Evolutionary conservation across 2,329 filamentous ascomycete species (phyloP).

Genomic region (Periconia sp.): DNA sequence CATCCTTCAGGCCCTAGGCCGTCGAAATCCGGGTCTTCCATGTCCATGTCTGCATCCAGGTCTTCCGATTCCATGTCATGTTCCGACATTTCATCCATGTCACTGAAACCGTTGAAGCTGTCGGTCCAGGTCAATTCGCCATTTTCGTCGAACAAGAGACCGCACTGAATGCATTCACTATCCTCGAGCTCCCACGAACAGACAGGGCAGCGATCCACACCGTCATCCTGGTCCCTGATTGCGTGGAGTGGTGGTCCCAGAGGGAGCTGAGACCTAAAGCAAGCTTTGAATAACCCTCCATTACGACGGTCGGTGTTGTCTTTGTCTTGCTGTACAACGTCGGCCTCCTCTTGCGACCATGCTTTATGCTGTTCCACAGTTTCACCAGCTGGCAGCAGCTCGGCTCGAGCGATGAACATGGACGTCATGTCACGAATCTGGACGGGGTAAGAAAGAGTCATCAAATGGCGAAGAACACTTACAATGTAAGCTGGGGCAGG

Average conservation of each 20-base stretch:
- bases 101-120: conserved; percentile 48
- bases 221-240: conserved; percentile 60
- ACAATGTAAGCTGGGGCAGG: conserved; percentile 68
- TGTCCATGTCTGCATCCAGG: conserved; percentile 46
- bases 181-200: conserved; percentile 68
- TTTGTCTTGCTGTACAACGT: conserved; percentile 62
- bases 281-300: conserved; percentile 66
- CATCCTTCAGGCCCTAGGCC: conserved; percentile 34
- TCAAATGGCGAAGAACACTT: conserved; percentile 22
- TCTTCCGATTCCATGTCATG: conserved; percentile 38
- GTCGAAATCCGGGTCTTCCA: conserved; percentile 43
- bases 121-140: conserved; percentile 42
- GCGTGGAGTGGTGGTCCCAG: conserved; percentile 37
- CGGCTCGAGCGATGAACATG: conserved; percentile 61
- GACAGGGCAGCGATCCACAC: conserved; percentile 62
- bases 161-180: conserved; percentile 58
- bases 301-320: conserved; percentile 51
- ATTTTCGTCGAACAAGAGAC: conserved; percentile 53
- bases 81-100: conserved; percentile 48
- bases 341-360: conserved; percentile 61
- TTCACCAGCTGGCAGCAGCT: conserved; percentile 65
- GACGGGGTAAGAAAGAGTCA: conserved; percentile 2
- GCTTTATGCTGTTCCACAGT: conserved; percentile 62
- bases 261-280: conserved; percentile 48
- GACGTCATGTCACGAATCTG: conserved; percentile 66